A percentile compares a stretch with the other conserved stretches of the same genome.
Evolutionary conservation across 2,329 filamentous ascomycete species (phyloP).

Genomic region (Sarocladiaceae sp.): DNA sequence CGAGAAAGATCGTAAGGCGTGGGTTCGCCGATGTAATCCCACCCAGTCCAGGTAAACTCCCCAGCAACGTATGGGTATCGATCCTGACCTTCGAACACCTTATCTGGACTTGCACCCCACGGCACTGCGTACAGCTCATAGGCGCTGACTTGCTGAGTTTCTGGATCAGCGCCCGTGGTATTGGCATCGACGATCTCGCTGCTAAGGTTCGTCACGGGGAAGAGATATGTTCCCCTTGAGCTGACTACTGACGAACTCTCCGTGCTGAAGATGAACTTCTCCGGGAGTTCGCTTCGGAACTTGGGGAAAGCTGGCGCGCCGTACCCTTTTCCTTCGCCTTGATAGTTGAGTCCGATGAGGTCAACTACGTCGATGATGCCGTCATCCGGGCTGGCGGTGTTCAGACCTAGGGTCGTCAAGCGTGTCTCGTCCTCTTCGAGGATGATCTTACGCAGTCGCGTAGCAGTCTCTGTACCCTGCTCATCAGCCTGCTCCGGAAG

Average conservation of each 20-base stretch:
- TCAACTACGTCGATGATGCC: slow-evolving; percentile 36
- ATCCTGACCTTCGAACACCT: slow-evolving; percentile 45
- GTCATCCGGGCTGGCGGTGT: slow-evolving; percentile 33
- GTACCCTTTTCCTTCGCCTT: slow-evolving; percentile 41
- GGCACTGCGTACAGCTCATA: slow-evolving; percentile 45
- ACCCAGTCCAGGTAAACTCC: slow-evolving; percentile 48
- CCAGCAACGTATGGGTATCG: slow-evolving; percentile 42
- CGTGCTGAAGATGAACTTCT: slow-evolving; percentile 38
- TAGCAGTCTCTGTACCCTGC: slow-evolving; percentile 24
- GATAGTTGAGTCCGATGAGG: slow-evolving; percentile 46
- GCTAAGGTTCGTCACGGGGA: slow-evolving; percentile 37
- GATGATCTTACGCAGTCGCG: slow-evolving; percentile 33
- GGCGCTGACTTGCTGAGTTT: slow-evolving; percentile 31
- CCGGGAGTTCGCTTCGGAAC: slow-evolving; percentile 39
- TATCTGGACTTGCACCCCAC: slow-evolving; percentile 45
- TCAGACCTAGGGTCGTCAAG: slow-evolving; percentile 37
- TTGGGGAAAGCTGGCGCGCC: slow-evolving; percentile 25
- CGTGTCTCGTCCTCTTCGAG: slow-evolving; percentile 41
- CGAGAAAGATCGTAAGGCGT: slow-evolving; percentile 40
- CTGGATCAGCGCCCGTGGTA: slow-evolving; percentile 4
- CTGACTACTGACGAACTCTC: slow-evolving; percentile 40
- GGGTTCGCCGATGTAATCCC: slow-evolving; percentile 44
- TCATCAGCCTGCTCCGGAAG: slow-evolving; percentile 37
- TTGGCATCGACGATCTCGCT: slow-evolving; percentile 28
- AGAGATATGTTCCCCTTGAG: slow-evolving; percentile 45